phyloP scores from a whole-genome alignment of 164 flowering plant genomes.

The Magnolia officinalis region DNA sequence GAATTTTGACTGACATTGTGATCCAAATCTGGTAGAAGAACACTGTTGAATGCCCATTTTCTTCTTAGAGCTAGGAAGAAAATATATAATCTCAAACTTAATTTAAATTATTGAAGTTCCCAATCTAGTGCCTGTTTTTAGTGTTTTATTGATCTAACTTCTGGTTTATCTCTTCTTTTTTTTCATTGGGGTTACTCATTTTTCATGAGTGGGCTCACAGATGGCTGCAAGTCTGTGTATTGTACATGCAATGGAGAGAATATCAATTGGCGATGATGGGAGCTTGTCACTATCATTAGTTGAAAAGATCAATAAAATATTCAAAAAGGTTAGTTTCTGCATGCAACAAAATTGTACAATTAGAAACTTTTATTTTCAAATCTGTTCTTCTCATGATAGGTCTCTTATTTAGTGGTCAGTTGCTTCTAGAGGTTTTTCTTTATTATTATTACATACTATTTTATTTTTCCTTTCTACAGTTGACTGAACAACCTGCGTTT shows the following conservation, averaged over 20 bases:
- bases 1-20: too few species aligned
- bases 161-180: not conserved
- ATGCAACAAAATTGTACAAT: not conserved
- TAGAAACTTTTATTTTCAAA: not conserved
- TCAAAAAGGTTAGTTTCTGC: slow-evolving; percentile 48
- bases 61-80: not conserved
- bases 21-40: too few species aligned
- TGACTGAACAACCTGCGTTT: slow-evolving; percentile 59
- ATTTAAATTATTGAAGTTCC: not conserved
- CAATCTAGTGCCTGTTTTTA: not conserved
- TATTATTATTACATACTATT: not conserved
- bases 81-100: not conserved
- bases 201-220: slow-evolving; percentile 33
- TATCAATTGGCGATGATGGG: slow-evolving; percentile 52
- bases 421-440: not conserved
- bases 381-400: not conserved
- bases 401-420: not conserved
- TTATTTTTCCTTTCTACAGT: slow-evolving; percentile 40
- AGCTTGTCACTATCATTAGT: slow-evolving; percentile 64
- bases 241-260: slow-evolving; percentile 56
- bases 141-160: not conserved
- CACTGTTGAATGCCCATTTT: not conserved
- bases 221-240: slow-evolving; percentile 51
- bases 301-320: slow-evolving; percentile 40
- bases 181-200: not conserved